Base-by-base conservation (phyloP, 805 yeast genomes). In the Nakazawaea ishiwadae region DNA sequence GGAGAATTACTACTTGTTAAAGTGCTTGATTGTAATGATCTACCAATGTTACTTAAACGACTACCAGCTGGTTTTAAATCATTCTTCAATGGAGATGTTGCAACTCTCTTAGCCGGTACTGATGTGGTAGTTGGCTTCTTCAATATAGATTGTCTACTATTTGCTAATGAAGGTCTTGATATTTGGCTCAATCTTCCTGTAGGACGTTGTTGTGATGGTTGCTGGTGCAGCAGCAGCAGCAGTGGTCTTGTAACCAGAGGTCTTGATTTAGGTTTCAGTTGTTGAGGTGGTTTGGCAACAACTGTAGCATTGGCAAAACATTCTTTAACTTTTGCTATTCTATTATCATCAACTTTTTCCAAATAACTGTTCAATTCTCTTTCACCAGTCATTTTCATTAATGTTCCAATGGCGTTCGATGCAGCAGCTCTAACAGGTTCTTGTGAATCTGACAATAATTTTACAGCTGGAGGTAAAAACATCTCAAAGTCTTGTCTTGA, bases 301-400 rank as follows among this genome's bases (percentile, higher is more conserved):
- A 85, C 85, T 28, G 67, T 66, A 1, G 79, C 87, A 9, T 62
- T 57, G 39, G 77, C 79, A 47, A 51, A 74, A 39, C 73, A 76
- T 23, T 79, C 82, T 31, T 65, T 65, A 28, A 91, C 83, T 54
- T 88, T 87, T 40, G 71, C 69, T 29, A 62, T 51, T 57, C 91
- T 79, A 50, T 80, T 73, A 37, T 82, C 87, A 53, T 91, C 97
- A 35, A 91, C 66, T n/a, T 74, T 73, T 14, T 79, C 89, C 41
- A 87, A 56, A 35, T 71, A 71, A 3, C 72, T 66, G 38, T 65
- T 75, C 48, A 88, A 62, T 39, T 77, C 81, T 39, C 89, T 66
- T 52, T 77, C 83, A 0, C 96, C 96, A 11, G 81, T 71, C n/a
- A 88, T 73, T 58, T 84, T 87, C 82, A 86, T 81, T 37, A 89